Conservation (phyloP, 208 protist genomes). For the Giardia duodenalis region DNA sequence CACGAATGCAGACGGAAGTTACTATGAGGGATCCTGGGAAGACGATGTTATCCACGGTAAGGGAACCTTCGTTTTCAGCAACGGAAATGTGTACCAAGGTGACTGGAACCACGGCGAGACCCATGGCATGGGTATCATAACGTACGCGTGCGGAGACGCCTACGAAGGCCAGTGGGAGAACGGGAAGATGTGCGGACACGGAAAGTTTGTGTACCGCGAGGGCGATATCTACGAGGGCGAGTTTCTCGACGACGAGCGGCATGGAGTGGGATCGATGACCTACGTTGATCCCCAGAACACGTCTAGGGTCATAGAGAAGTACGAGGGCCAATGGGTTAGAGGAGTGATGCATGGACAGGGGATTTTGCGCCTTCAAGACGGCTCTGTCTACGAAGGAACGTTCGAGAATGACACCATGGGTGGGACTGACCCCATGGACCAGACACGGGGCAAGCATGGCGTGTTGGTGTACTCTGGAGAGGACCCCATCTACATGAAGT, state of each 20-base stretch:
- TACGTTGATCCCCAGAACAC: no score
- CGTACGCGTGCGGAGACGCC: slow-evolving; percentile 18
- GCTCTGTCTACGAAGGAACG: slow-evolving; percentile 29
- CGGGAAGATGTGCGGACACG: slow-evolving; percentile 36
- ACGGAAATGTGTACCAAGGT: slow-evolving; percentile 42
- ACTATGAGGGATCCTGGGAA: slow-evolving; percentile 33
- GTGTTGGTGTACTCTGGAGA: background rate
- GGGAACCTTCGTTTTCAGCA: slow-evolving; percentile 33
- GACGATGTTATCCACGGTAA: slow-evolving; percentile 34
- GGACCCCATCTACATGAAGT: slow-evolving; percentile 30
- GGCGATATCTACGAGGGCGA: slow-evolving; percentile 41
- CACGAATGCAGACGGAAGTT: slow-evolving; percentile 24
- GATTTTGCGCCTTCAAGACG: slow-evolving; percentile 25
- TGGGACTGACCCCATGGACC: slow-evolving; percentile 26
- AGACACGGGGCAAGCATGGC: background rate
- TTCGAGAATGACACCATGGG: slow-evolving; percentile 17
- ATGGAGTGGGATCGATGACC: slow-evolving; percentile 32
- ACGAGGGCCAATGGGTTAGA: slow-evolving; percentile 28
- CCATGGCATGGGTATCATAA: slow-evolving; percentile 32
- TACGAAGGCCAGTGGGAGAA: slow-evolving; percentile 41
- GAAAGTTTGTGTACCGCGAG: slow-evolving; percentile 23
- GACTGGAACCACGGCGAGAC: slow-evolving; percentile 38
- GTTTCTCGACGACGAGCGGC: slow-evolving; percentile 32
- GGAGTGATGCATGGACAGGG: slow-evolving; percentile 29
- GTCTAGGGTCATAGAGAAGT: slow-evolving; percentile 17